Conservation (phyloP, 192 early-diverging fungal species). For the Backusella australiensis region DNA sequence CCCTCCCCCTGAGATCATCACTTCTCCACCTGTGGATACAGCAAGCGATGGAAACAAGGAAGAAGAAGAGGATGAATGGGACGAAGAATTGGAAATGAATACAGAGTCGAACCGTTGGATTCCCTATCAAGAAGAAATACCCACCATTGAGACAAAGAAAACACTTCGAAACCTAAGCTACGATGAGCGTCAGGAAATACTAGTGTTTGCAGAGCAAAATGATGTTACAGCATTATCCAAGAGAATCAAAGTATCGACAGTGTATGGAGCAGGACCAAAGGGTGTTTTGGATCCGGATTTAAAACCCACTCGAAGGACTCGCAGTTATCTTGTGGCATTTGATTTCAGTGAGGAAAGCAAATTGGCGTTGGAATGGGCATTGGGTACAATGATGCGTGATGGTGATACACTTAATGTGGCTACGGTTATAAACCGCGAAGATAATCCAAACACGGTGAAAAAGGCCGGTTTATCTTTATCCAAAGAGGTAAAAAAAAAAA, state of each 20-base stretch:
- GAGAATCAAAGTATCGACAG: conserved; percentile 9
- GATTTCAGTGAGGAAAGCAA: conserved; percentile 52
- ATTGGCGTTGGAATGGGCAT: conserved; percentile 48
- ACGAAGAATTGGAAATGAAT: conserved; percentile 7
- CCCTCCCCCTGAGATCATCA: background rate
- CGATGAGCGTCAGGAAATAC: conserved; percentile 1
- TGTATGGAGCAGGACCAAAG: conserved; percentile 13
- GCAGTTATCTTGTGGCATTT: conserved; percentile 47
- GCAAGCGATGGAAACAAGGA: background rate
- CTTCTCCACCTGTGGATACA: background rate
- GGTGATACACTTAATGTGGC: conserved; percentile 50
- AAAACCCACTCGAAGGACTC: background rate
- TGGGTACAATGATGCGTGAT: conserved; percentile 48
- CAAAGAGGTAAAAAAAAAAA: conserved; percentile 23
- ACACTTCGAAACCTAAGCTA: background rate
- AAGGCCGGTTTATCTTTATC: conserved; percentile 19
- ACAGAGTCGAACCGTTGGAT: conserved; percentile 24
- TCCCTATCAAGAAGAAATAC: conserved; percentile 3
- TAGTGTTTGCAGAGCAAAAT: conserved; percentile 22
- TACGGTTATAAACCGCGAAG: conserved; percentile 44
- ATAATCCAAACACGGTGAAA: conserved; percentile 29
- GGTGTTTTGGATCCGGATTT: background rate
- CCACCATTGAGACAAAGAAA: background rate
- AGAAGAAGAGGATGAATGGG: background rate
- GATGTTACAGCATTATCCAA: background rate